These are phyloP conservation scores for Quercus aquifolioides DNA, from an alignment of 306 rosid genomes.

Conservation along the genomic window DNA sequence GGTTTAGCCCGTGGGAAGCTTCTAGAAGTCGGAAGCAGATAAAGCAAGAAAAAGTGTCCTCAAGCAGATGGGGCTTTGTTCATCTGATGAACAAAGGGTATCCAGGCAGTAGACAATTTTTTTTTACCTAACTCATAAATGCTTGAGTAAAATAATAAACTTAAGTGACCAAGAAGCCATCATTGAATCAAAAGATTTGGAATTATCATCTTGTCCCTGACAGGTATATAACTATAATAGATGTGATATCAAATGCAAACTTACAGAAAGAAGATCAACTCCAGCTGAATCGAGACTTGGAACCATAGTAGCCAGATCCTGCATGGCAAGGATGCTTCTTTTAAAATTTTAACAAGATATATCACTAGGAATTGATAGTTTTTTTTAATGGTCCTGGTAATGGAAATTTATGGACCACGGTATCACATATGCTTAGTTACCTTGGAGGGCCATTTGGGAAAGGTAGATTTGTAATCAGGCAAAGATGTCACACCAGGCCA, in stretches of 20 bases:
- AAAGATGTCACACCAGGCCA: conserved; percentile 98
- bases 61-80: not conserved
- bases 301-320: conserved; percentile 78
- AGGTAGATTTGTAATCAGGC: conserved; percentile 94
- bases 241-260: conserved; percentile 25
- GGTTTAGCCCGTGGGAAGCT: not conserved
- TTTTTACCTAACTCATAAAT: not conserved
- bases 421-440: conserved; percentile 32
- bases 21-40: not conserved
- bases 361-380: not conserved
- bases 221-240: not conserved
- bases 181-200: not conserved
- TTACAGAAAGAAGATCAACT: conserved; percentile 87
- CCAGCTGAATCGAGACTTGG: conserved; percentile 86
- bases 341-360: conserved; percentile 1
- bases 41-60: not conserved
- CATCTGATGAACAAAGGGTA: not conserved
- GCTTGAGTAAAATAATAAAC: not conserved
- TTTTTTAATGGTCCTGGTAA: not conserved
- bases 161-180: not conserved
- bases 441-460: conserved; percentile 91
- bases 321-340: conserved; percentile 20
- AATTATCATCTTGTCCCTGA: conserved; percentile 14
- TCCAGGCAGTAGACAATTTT: too few relatives aligned
- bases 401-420: conserved; percentile 5